Evolutionary conservation across 1,284 basidiomycete genomes (phyloP).

Genomic region (Malassezia slooffiae): DNA sequence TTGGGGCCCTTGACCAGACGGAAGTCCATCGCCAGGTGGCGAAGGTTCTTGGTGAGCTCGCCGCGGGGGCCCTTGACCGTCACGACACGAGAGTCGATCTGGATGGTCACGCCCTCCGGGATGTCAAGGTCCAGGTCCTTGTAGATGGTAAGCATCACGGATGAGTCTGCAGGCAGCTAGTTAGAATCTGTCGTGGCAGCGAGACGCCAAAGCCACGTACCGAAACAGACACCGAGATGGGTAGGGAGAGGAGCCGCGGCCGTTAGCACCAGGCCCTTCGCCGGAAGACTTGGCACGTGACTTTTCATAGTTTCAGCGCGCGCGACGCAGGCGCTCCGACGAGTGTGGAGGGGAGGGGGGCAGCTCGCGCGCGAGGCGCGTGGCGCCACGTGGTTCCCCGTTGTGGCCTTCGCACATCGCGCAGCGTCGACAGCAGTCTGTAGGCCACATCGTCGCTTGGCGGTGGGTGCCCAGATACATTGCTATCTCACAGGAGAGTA

Average conservation of each 20-base stretch:
- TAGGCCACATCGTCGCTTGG: too few relatives aligned
- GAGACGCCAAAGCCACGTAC: too few relatives aligned
- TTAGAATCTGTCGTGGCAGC: too few relatives aligned
- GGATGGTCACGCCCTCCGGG: constrained; percentile 35
- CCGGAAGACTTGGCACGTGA: constrained; percentile 12
- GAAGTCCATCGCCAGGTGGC: constrained; percentile 47
- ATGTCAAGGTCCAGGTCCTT: constrained; percentile 46
- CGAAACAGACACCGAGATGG: constrained; percentile 17
- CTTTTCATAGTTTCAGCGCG: constrained; percentile 5
- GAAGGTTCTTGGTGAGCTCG: constrained; percentile 43
- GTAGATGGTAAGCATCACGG: constrained; percentile 44
- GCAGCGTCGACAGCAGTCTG: too few relatives aligned
- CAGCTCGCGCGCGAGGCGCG: too few relatives aligned
- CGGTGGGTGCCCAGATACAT: too few relatives aligned
- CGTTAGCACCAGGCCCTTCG: background rate
- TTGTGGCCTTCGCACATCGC: too few relatives aligned
- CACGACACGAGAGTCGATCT: constrained; percentile 37
- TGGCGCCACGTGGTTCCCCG: too few relatives aligned
- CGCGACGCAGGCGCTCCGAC: too few relatives aligned
- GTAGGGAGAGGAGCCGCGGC: constrained; percentile 7
- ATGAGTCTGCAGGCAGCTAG: constrained; percentile 7
- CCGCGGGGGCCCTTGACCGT: constrained; percentile 46
- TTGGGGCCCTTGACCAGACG: constrained; percentile 49
- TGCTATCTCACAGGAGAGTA: too few relatives aligned
- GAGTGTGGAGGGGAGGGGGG: too few relatives aligned